These are phyloP conservation scores for Camellia sinensis DNA, from an alignment of 148 eudicot genomes.

Conservation along the genomic window DNA sequence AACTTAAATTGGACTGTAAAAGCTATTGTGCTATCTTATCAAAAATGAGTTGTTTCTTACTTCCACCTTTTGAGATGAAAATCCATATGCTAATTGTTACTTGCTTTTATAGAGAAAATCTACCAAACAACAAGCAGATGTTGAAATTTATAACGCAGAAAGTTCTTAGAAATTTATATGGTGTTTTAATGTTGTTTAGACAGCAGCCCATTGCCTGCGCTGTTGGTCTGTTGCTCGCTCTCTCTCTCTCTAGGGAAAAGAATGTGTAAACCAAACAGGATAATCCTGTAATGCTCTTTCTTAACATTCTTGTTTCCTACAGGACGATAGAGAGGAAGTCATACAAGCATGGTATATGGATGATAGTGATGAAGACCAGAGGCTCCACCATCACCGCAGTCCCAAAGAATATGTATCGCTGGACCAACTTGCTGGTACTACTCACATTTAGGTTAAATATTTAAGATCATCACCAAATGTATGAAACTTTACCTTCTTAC, in stretches of 20 bases:
- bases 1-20: no score
- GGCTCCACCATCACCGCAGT: constrained; percentile 44
- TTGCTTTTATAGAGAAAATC: no score
- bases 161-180: no score
- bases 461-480: background rate
- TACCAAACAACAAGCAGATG: no score
- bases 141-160: no score
- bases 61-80: no score
- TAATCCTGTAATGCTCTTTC: background rate
- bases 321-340: constrained; percentile 85
- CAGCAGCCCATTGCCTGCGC: no score
- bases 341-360: constrained; percentile 99
- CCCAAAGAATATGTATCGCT: constrained; percentile 86
- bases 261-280: background rate
- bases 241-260: background rate
- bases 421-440: constrained; percentile 61
- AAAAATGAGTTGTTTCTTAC: no score
- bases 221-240: background rate
- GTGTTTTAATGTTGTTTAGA: no score
- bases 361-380: constrained; percentile 82
- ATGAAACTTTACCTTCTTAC: background rate
- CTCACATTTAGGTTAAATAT: background rate
- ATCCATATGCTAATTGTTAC: no score
- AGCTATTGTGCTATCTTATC: no score
- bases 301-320: constrained; percentile 14